Evolutionary conservation across 1,284 basidiomycete species (phyloP), one percentile per base, ranked within the genome.

Genomic region (Pascua guehoae): DNA sequence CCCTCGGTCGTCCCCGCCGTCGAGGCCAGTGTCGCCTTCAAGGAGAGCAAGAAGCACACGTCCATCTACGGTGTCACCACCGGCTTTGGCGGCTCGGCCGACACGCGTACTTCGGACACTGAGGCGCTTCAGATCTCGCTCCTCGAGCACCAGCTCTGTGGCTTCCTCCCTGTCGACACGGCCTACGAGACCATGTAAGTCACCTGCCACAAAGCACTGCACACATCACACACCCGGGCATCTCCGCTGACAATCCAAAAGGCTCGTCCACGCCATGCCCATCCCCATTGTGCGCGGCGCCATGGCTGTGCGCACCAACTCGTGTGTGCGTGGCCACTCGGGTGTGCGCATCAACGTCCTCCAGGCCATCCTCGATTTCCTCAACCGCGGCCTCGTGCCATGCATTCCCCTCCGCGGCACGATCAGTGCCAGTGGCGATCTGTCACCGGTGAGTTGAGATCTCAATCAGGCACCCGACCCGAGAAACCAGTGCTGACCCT

Each of bases 131-230:
- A 61, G 60, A 52, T 61, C 40, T 61, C 60, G 18, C 56, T 61
- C 37, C 60, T 61, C 45, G 60, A 61, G 60, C 60, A 61, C 60
- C 60, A 61, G 60, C 60, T 61, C 16, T 61, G 60, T 32, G 60
- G 60, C 12, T 61, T 61, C 60, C 60, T 61, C 24, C 60, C 60
- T 41, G 47, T 50, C 14, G 44, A 53, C 45, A 43, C 56, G 39
- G 24, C 50, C n/a, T 61, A 61, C 51, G 60, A 61, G 48, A 50
- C 51, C 40, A 61, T 61, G 60, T 32, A 32, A 32, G 24, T 32
- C 4, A 32, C 24, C 24, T 32, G 40, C 11, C 12, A 32, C 24
- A 32, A 32, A 32, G n/a, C n/a, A n/a, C n/a, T 40, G 39, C 39
- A n/a, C n/a, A n/a, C 39, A 40, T 14, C 39, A 41, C 40, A 41